Percentiles rank a stretch among this genome's conserved stretches.
Conservation (phyloP, 352 stramenopile species). For the Pythium vanterpoolii region DNA sequence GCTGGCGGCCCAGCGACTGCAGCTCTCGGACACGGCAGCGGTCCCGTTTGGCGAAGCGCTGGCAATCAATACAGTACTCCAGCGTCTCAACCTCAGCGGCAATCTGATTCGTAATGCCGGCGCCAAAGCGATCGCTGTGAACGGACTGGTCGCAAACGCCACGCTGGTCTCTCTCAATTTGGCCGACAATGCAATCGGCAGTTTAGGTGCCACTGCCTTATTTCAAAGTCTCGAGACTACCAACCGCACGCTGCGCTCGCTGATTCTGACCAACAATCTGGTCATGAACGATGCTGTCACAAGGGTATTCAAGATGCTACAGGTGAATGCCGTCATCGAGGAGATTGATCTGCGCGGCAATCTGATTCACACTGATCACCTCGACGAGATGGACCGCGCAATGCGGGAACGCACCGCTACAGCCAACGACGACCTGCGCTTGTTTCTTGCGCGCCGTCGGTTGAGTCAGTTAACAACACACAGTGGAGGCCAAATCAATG, state of each 20-base stretch:
- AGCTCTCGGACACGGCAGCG: constrained; percentile 36
- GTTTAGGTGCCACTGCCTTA: constrained; percentile 40
- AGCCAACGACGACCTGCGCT: constrained; percentile 35
- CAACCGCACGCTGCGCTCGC: constrained; percentile 39
- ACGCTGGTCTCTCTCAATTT: constrained; percentile 54
- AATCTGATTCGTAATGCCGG: constrained; percentile 47
- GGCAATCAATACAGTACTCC: constrained; percentile 54
- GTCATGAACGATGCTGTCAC: constrained; percentile 51
- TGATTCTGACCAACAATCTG: constrained; percentile 64
- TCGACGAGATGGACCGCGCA: constrained; percentile 26
- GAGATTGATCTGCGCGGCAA: constrained; percentile 53
- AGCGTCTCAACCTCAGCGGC: constrained; percentile 52
- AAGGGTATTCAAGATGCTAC: constrained; percentile 28
- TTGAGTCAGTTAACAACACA: constrained; percentile 17
- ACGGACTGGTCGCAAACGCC: constrained; percentile 38
- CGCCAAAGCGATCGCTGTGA: constrained; percentile 33
- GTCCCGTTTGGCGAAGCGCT: constrained; percentile 41
- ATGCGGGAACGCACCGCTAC: constrained; percentile 29
- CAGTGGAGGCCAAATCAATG: not conserved
- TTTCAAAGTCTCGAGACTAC: constrained; percentile 33
- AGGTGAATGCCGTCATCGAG: constrained; percentile 39
- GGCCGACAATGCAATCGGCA: constrained; percentile 57
- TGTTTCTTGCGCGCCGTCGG: constrained; percentile 46
- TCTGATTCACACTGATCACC: constrained; percentile 42
- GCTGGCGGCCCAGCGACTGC: constrained; percentile 43